Conservation (phyloP, 2,329 filamentous ascomycete genomes). For the Leptodontidium sp. region DNA sequence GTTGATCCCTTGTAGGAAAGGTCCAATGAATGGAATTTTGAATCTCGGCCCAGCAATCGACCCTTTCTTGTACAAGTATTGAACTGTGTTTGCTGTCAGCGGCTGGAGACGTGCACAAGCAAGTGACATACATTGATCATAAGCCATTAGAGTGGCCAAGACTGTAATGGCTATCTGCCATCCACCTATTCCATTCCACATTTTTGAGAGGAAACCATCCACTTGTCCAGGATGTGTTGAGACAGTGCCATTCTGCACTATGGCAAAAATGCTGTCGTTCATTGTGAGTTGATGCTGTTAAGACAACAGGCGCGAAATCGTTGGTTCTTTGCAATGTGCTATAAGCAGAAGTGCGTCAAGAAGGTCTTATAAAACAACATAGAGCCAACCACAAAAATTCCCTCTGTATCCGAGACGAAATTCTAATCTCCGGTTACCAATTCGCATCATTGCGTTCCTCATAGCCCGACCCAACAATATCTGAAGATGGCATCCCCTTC, state of each 20-base stretch:
- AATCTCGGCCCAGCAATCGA: conserved; percentile 68
- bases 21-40: conserved; percentile 76
- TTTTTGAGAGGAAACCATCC: neutral
- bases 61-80: conserved; percentile 68
- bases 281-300: neutral
- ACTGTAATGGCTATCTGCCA: conserved; percentile 48
- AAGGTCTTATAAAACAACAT: neutral
- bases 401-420: neutral
- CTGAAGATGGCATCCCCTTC: neutral
- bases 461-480: neutral
- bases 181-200: conserved; percentile 18
- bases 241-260: neutral
- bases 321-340: neutral
- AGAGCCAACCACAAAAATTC: neutral
- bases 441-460: neutral
- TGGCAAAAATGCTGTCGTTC: conserved; percentile 7
- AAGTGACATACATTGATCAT: conserved; percentile 50
- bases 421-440: neutral
- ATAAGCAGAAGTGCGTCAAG: neutral
- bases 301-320: neutral
- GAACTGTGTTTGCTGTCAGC: conserved; percentile 52
- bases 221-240: neutral
- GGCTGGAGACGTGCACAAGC: neutral
- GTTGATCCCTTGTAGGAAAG: conserved; percentile 77
- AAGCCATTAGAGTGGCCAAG: conserved; percentile 48